Conservation (phyloP, 2,329 filamentous ascomycete species). For the Sordariomycetes sp. region DNA sequence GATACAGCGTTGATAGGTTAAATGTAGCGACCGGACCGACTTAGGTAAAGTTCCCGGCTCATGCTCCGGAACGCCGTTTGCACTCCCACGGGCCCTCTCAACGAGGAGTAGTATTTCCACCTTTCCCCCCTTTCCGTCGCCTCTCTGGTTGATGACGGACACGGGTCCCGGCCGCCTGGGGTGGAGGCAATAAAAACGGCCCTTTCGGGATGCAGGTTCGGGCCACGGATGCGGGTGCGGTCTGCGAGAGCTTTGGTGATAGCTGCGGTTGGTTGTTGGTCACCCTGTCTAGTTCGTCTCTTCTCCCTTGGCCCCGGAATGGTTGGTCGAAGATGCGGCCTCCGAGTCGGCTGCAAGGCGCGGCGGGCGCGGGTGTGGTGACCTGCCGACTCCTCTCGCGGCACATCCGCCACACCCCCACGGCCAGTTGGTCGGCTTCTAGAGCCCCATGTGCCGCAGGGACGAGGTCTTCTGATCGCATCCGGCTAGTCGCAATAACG, state of each 20-base stretch:
- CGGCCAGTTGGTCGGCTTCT: slow-evolving; percentile 1
- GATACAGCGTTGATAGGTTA: neutral
- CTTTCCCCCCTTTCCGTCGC: neutral
- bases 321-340: slow-evolving; percentile 3
- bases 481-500: neutral
- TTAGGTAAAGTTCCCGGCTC: neutral
- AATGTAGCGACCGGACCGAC: neutral
- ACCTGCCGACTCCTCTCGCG: neutral
- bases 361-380: neutral
- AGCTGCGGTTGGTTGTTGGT: slow-evolving; percentile 1
- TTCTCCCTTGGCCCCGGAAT: neutral
- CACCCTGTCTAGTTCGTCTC: neutral
- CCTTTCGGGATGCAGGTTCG: slow-evolving; percentile 3
- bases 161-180: neutral
- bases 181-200: slow-evolving; percentile 3
- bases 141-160: neutral
- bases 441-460: neutral
- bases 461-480: neutral
- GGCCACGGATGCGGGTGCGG: neutral
- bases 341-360: neutral
- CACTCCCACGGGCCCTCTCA: neutral
- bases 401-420: neutral
- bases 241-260: neutral
- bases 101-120: neutral
- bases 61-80: neutral